These are phyloP conservation scores for Globisporangium cylindrosporum DNA, from an alignment of 352 stramenopile species.

Conservation along the genomic window DNA sequence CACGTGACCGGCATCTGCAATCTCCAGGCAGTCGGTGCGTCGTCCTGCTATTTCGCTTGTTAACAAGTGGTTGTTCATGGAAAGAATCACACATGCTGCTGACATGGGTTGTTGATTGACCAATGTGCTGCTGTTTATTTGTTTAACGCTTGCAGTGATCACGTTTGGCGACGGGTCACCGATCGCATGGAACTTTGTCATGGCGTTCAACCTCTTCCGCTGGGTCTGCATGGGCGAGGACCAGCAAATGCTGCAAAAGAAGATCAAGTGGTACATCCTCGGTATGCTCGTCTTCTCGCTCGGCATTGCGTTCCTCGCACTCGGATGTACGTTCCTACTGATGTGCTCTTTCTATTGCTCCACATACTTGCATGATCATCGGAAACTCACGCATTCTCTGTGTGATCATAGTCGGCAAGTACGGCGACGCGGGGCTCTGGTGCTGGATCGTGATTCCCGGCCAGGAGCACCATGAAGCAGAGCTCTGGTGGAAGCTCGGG, in stretches of 20 bases:
- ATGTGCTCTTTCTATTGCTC: not conserved
- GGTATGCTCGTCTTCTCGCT: constrained; percentile 60
- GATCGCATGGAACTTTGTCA: constrained; percentile 84
- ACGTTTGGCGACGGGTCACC: constrained; percentile 71
- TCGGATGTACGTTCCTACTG: constrained; percentile 26
- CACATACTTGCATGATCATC: not conserved
- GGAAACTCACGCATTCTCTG: not conserved
- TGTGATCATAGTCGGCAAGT: constrained; percentile 42
- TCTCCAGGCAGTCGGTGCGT: constrained; percentile 63
- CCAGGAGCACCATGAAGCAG: constrained; percentile 30
- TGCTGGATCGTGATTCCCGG: constrained; percentile 68
- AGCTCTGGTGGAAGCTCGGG: constrained; percentile 74
- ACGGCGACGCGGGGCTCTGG: constrained; percentile 67
- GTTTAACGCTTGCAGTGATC: constrained; percentile 41
- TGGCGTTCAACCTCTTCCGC: constrained; percentile 78
- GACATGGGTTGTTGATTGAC: not conserved
- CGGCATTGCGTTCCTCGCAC: constrained; percentile 47
- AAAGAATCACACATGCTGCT: not conserved
- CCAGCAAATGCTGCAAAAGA: constrained; percentile 78
- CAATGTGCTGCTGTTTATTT: not conserved
- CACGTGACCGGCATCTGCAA: constrained; percentile 60
- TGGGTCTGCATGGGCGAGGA: constrained; percentile 84
- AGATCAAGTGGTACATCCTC: constrained; percentile 80
- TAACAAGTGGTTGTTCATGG: not conserved
- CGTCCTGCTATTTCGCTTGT: not conserved